Conservation (phyloP, 1,284 basidiomycete species). For the Tilletiaria anomala region DNA sequence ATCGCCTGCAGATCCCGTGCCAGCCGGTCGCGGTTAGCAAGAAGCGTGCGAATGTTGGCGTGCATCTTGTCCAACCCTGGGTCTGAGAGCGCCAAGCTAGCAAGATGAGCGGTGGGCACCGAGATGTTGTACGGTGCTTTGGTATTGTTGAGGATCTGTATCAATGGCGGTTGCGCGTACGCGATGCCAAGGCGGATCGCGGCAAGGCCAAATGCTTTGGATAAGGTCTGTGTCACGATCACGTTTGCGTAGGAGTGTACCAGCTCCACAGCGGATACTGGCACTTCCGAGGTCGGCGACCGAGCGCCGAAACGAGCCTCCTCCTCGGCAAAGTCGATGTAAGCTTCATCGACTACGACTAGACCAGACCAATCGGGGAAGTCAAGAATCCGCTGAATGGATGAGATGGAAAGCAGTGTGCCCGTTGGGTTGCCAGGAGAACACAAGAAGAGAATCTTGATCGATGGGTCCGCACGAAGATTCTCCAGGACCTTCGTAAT, state of each 20-base stretch:
- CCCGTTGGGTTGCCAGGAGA: conserved; percentile 96
- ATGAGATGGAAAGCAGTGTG: conserved; percentile 61
- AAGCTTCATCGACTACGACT: conserved; percentile 90
- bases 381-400: conserved; percentile 60
- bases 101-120: conserved; percentile 70
- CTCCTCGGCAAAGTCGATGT: conserved; percentile 68
- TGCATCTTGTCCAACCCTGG: conserved; percentile 54
- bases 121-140: conserved; percentile 98
- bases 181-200: conserved; percentile 69
- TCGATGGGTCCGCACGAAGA: conserved; percentile 42
- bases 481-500: no score
- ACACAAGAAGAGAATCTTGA: conserved; percentile 88
- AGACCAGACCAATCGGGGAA: conserved; percentile 74
- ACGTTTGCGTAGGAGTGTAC: conserved; percentile 73
- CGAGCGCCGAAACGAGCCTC: conserved; percentile 25
- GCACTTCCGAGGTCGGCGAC: conserved; percentile 13
- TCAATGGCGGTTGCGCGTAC: conserved; percentile 70
- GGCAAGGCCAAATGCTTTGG: conserved; percentile 90
- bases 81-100: conserved; percentile 59
- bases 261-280: conserved; percentile 53
- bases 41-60: conserved; percentile 52
- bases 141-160: conserved; percentile 84
- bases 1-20: conserved; percentile 45
- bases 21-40: conserved; percentile 50
- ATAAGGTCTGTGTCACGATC: conserved; percentile 85